Conservation (phyloP, 75 land plant genomes). For the Larix kaempferi region DNA sequence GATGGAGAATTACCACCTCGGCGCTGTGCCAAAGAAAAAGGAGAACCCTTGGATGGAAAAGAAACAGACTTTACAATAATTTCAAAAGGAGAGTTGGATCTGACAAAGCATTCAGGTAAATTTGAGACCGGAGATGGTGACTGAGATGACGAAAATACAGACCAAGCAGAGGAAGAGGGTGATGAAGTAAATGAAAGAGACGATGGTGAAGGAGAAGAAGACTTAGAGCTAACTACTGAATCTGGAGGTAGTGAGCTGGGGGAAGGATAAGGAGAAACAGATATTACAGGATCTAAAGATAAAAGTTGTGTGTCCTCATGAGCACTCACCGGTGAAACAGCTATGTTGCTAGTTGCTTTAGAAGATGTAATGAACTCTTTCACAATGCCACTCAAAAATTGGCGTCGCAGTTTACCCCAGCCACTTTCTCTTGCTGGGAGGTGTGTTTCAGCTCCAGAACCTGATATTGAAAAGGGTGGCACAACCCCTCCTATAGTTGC, state of each 20-base stretch:
- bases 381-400: conserved; percentile 27
- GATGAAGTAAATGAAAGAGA: conserved; percentile 9
- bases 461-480: conserved; percentile 25
- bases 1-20: conserved; percentile 24
- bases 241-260: not conserved
- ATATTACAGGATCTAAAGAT: conserved; percentile 1
- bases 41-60: conserved; percentile 8
- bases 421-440: conserved; percentile 40
- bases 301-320: not conserved
- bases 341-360: conserved; percentile 5
- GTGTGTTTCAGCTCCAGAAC: conserved; percentile 22
- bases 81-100: not conserved
- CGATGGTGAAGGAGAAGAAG: conserved; percentile 14
- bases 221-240: conserved; percentile 4
- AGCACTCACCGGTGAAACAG: not conserved
- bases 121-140: conserved; percentile 11
- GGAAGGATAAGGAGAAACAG: conserved; percentile 10
- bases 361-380: conserved; percentile 12
- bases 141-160: conserved; percentile 2
- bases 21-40: conserved; percentile 26
- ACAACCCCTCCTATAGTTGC: conserved; percentile 34
- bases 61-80: conserved; percentile 4
- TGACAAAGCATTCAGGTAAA: conserved; percentile 10
- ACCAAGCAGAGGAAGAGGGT: conserved; percentile 12
- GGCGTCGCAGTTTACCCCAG: conserved; percentile 29